Percentiles rank a stretch among this genome's conserved stretches.
Evolutionary conservation across 257 asterid species (phyloP).

Genomic region (Ilex asprella): DNA sequence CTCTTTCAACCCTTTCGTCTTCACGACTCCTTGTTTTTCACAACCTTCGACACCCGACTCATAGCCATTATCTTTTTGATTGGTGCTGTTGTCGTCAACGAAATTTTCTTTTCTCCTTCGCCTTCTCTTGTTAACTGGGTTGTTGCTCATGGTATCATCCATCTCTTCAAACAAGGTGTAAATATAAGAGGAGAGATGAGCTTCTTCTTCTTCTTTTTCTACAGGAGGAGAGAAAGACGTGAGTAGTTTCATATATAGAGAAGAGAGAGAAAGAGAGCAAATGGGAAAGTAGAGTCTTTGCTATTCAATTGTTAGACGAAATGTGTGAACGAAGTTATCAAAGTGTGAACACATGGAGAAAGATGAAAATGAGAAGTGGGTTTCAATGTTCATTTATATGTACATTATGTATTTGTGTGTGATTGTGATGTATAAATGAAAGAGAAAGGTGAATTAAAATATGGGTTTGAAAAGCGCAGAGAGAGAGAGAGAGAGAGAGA

Average conservation of each 20-base stretch:
- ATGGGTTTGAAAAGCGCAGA: too few species aligned
- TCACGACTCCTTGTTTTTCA: conserved; percentile 26
- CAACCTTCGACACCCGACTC: conserved; percentile 13
- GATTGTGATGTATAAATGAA: too few species aligned
- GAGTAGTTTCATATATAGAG: conserved; percentile 11
- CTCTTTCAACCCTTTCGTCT: conserved; percentile 70
- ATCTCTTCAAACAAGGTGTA: conserved; percentile 13
- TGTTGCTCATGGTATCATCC: conserved; percentile 30
- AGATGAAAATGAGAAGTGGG: conserved; percentile 22
- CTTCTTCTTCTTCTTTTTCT: conserved; percentile 1
- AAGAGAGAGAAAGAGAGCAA: not conserved
- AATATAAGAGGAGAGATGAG: conserved; percentile 6
- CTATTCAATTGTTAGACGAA: conserved; percentile 33
- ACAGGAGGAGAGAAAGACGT: not conserved
- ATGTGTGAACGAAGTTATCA: conserved; percentile 24
- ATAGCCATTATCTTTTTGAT: conserved; percentile 1
- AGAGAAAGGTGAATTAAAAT: too few species aligned
- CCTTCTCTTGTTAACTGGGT: conserved; percentile 32
- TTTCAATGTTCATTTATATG: not conserved
- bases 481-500: not conserved
- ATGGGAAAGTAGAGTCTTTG: conserved; percentile 5
- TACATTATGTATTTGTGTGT: too few species aligned
- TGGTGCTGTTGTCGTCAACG: conserved; percentile 5
- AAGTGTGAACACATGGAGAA: conserved; percentile 37
- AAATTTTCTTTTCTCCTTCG: conserved; percentile 21